These are phyloP conservation scores for Aspergillus bridgeri DNA, from an alignment of 495 filamentous ascomycete species.

Conservation along the genomic window DNA sequence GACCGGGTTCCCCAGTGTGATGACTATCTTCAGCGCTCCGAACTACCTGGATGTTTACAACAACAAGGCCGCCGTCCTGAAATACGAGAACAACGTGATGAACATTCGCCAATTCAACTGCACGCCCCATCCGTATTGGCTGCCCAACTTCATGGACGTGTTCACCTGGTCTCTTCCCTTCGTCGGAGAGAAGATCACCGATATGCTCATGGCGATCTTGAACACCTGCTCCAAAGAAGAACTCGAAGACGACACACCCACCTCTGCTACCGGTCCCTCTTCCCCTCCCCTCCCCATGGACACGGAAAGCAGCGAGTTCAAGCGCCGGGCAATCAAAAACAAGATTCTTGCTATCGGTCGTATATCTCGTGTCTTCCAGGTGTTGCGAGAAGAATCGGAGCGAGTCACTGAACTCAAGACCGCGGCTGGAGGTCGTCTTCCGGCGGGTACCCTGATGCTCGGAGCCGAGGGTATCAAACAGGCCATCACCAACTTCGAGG, in stretches of 20 bases:
- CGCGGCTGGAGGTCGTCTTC: conserved; percentile 86
- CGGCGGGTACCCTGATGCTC: conserved; percentile 94
- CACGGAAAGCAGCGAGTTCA: conserved; percentile 82
- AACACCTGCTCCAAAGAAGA: conserved; percentile 98
- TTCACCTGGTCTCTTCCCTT: conserved; percentile 99
- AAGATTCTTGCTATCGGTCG: conserved; percentile 98
- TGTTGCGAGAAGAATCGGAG: conserved; percentile 95
- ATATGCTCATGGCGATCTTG: conserved; percentile 98
- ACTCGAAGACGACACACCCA: conserved; percentile 76
- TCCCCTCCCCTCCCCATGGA: conserved; percentile 72
- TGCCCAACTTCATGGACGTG: conserved; percentile 99
- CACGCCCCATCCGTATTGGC: conserved; percentile 98
- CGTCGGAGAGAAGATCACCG: conserved; percentile 98
- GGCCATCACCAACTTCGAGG: conserved; percentile 95
- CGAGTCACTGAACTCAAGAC: conserved; percentile 96
- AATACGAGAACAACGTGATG: conserved; percentile 99
- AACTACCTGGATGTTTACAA: conserved; percentile 99
- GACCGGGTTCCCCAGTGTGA: conserved; percentile 97
- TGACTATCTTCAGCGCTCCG: conserved; percentile 99
- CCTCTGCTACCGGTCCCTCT: conserved; percentile 59
- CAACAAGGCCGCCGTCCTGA: conserved; percentile 97
- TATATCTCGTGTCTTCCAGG: conserved; percentile 96
- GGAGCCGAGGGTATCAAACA: conserved; percentile 98
- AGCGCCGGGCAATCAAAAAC: conserved; percentile 96
- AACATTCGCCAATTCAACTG: conserved; percentile 99